A percentile compares a stretch with the other conserved stretches of the same genome.
These are phyloP conservation scores for Suhomyces taliae DNA, from an alignment of 1,139 yeast species.

Conservation along the genomic window DNA sequence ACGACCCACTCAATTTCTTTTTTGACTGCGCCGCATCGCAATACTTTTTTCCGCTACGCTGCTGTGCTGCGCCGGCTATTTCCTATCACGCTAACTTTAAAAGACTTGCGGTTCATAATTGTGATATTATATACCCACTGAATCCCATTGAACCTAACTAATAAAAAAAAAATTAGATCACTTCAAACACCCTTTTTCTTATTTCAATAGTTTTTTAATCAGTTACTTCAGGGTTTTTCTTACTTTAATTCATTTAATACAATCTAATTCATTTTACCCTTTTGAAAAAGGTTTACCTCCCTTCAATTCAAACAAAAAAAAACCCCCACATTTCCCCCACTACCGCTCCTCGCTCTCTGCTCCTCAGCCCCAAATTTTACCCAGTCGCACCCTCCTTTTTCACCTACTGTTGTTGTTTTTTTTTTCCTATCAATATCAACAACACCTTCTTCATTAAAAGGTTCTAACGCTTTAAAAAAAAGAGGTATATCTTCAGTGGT, in stretches of 20 bases:
- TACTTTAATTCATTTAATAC: too few species aligned
- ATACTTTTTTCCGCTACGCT: not conserved
- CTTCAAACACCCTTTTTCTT: too few species aligned
- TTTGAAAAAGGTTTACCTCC: not conserved
- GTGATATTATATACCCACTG: not conserved
- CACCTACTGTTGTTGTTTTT: not conserved
- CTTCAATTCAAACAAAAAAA: not conserved
- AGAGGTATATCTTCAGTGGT: too few species aligned
- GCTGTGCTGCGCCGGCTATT: not conserved
- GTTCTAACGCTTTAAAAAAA: not conserved
- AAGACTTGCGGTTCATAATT: not conserved
- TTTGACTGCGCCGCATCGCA: not conserved
- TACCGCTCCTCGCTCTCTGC: not conserved
- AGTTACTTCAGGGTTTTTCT: too few species aligned
- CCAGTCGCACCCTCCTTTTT: not conserved
- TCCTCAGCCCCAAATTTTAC: not conserved
- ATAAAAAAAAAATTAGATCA: too few species aligned
- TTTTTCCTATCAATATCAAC: not conserved
- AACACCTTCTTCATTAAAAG: not conserved
- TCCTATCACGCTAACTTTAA: not conserved
- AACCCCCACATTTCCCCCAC: too few species aligned
- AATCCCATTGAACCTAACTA: not conserved
- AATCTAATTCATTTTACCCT: too few species aligned
- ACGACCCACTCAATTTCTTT: not conserved
- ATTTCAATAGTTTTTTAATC: too few species aligned